Base-by-base conservation (phyloP, 495 filamentous ascomycete species). In the Penicillium macrosclerotiorum region DNA sequence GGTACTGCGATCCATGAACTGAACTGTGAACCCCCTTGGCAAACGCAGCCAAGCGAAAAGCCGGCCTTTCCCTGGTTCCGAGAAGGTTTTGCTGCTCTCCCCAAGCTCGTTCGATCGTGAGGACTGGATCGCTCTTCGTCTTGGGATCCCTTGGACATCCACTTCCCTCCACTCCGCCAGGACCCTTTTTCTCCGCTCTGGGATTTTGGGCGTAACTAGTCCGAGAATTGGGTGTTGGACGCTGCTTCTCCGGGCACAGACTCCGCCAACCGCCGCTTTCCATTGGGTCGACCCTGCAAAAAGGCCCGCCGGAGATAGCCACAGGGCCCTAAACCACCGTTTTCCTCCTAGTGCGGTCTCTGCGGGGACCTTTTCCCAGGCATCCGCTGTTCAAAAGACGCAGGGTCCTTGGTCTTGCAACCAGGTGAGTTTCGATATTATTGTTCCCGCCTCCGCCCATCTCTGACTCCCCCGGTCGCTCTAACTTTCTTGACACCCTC, bases 321-420 rank as follows among this genome's bases (percentile, higher is more conserved):
- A 46, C 20, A 46, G 37, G 45, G 19, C 26, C 23, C 37, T 16
- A 39, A 47, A 39, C 24, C 16, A 47, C 14, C 41, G 19, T 36
- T 36, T 23, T 35, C 46, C 47, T 42, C n/a, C 33, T 53, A 53
- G 53, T 45, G 36, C n/a, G n/a, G n/a, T n/a, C n/a, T n/a, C 54
- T 60, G 57, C 57, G 57, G 57, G 57, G 53, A 47, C 57, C 23
- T 18, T 54, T 53, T 53, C 49, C 43, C 46, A 47, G 27, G 9
- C 42, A 36, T 40, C 42, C 34, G 18, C 36, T 39, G 26, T 30
- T 25, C 35, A 42, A n/a, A 19, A 35, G 33, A 26, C 30, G 19
- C 20, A 26, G 36, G 45, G 37, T 24, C 45, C 44, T 25, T 31
- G 44, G 32, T 23, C 30, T 29, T 31, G 2, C 20, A n/a, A n/a